Base-by-base conservation (phyloP, 306 rosid species). In the Vigna radiata region DNA sequence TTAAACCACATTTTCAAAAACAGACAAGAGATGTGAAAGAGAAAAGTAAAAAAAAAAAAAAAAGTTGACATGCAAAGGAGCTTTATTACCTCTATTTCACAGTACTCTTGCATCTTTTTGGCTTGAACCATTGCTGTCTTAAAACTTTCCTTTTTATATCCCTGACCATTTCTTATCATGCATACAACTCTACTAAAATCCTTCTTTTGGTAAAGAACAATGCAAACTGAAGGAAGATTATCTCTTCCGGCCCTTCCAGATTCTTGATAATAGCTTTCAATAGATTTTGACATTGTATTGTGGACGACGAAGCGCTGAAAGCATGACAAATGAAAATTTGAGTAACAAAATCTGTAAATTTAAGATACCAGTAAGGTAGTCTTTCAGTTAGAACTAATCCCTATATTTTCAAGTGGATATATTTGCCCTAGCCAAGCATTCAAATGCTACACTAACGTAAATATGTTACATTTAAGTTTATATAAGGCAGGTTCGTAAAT, bases 191-290 rank as follows among this genome's bases (percentile, higher is more conserved):
- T 84, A 72, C 97, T 95, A 55, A 95, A 95, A 89, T 95, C 97
- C 89, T 95, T 95, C 89, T 90, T 95, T 81, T 92, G 98, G 87
- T 95, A 95, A 19, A 95, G 71, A 58, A 85, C 85, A 80, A 92
- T 86, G 88, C 97, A 95, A 29, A 85, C 85, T n/a, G 98, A 88
- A 41, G 91, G 89, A 72, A 78, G 86, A 88, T 86, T 85, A 79
- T 92, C 98, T 81, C 98, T 95, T 69, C 98, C 98, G n/a, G 98
- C 97, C 82, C 98, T 87, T 80, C 98, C 97, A 58, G 97, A 92
- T 89, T 95, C 98, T 86, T 95, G 98, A 82, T 95, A 95, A 84
- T 95, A 95, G 85, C 97, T 95, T 86, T 95, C 97, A 12, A 95
- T 84, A 72, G 98, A 92, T 85, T 95, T 95, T 73, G 98, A 95